These are phyloP conservation scores for Fusarium metavorans DNA, from an alignment of 2,329 filamentous ascomycete species.

Conservation along the genomic window DNA sequence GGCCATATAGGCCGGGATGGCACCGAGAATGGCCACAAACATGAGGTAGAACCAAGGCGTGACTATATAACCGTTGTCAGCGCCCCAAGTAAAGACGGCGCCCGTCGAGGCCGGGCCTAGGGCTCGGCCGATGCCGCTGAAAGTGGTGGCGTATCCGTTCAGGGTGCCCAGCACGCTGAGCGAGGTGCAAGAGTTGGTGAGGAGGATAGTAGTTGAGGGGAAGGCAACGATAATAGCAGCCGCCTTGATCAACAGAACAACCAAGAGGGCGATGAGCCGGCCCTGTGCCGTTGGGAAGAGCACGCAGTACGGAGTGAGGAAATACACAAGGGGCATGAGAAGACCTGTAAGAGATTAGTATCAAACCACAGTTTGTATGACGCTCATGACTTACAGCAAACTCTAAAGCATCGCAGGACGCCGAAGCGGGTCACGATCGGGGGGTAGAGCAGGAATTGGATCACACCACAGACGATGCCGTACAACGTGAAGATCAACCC, in stretches of 20 bases:
- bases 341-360: slow-evolving; percentile 57
- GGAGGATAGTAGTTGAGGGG: slow-evolving; percentile 87
- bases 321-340: slow-evolving; percentile 79
- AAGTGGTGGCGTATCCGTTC: slow-evolving; percentile 89
- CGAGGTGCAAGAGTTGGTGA: slow-evolving; percentile 87
- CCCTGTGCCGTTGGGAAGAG: slow-evolving; percentile 62
- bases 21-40: slow-evolving; percentile 71
- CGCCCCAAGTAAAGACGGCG: slow-evolving; percentile 79
- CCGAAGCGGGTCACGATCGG: slow-evolving; percentile 78
- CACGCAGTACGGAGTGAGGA: slow-evolving; percentile 84
- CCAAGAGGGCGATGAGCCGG: slow-evolving; percentile 73
- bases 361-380: rapidly evolving
- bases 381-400: slow-evolving; percentile 60
- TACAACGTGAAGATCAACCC: slow-evolving; percentile 88
- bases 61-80: slow-evolving; percentile 80
- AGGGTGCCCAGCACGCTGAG: slow-evolving; percentile 83
- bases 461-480: slow-evolving; percentile 80
- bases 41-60: slow-evolving; percentile 86
- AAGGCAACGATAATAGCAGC: slow-evolving; percentile 86
- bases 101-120: slow-evolving; percentile 82
- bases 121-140: slow-evolving; percentile 84
- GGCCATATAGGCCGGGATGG: slow-evolving; percentile 79
- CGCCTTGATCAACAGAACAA: slow-evolving; percentile 79
- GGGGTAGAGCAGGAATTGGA: slow-evolving; percentile 90
- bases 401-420: slow-evolving; percentile 77